Percentiles rank a stretch among this genome's conserved stretches.
These are phyloP conservation scores for Fusarium succisae DNA, from an alignment of 2,329 filamentous ascomycete species.

Conservation along the genomic window DNA sequence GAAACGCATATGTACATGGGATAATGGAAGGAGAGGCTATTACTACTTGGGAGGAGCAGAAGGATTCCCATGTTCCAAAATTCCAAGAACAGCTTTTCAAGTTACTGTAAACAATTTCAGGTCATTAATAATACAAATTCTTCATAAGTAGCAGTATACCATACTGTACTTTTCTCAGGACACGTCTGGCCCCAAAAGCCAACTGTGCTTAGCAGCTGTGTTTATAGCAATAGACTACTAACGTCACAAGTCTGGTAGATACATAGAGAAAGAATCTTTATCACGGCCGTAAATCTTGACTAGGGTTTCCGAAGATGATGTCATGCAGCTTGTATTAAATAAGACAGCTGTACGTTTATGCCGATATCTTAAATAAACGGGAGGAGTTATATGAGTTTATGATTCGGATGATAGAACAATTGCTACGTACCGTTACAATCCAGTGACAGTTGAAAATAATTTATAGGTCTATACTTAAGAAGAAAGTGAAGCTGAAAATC, in stretches of 20 bases:
- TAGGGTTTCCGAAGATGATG: rapidly evolving
- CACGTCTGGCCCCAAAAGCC: rapidly evolving
- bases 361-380: no score
- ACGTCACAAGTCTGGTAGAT: no score
- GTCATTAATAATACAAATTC: rapidly evolving
- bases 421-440: rapidly evolving
- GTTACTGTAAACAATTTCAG: rapidly evolving
- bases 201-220: no score
- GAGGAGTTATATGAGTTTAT: no score
- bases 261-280: no score
- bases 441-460: no score
- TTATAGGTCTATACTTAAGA: no score
- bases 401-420: no score
- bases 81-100: neutral
- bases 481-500: rapidly evolving
- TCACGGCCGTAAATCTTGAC: rapidly evolving
- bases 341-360: no score
- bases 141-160: rapidly evolving
- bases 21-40: neutral
- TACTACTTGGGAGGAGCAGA: neutral
- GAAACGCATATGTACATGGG: neutral
- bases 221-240: no score
- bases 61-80: neutral
- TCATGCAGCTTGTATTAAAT: rapidly evolving
- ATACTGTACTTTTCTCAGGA: rapidly evolving